Base-by-base conservation (phyloP, 768 basidiomycete genomes). In the Lentinula sp. region DNA sequence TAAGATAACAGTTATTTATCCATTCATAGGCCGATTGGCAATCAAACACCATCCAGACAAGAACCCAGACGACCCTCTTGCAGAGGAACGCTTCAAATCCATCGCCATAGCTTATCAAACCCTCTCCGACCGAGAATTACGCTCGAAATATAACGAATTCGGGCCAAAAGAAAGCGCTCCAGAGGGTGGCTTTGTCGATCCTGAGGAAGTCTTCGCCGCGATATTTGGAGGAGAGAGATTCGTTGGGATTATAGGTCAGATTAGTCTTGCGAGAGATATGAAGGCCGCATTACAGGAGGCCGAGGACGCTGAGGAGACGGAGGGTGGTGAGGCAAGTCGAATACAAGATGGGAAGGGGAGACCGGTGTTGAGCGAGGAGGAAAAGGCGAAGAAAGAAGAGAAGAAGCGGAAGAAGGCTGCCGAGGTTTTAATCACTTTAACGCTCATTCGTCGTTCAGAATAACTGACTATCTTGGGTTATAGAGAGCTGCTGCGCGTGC, bases 21-120 rank as follows among this genome's bases (percentile, higher is more conserved):
- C 39, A 48, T 49, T 7, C 57, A 28, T 59, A 91, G 88, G 90
- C 48, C 84, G 88, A 5, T 79, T 93, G 55, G 93, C 93, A 2
- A 94, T 96, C 74, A 93, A 93, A 72, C 86, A 88, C 67, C 93
- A 94, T 70, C 93, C 93, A 0, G 93, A 95, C 81, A 95, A 95
- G 79, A 94, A 95, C 69, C 91, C 85, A 0, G 85, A 89, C 67
- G 93, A 95, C 71, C 93, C 91, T 0, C 73, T 79, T 28, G 92
- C 94, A 0, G 92, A 91, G 67, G 92, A 92, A 62, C 82, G 85
- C n/a, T 94, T 94, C 79, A 93, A 93, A 69, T 82, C 89, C 64
- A 93, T 96, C 63, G 91, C 93, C 0, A 90, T 94, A 54, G 93
- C 93, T 2, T 93, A 89, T 69, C 90, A 93, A 69, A 92, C 90